Base-by-base conservation (phyloP, 495 filamentous ascomycete species). In the Chaetomidium leptoderma region DNA sequence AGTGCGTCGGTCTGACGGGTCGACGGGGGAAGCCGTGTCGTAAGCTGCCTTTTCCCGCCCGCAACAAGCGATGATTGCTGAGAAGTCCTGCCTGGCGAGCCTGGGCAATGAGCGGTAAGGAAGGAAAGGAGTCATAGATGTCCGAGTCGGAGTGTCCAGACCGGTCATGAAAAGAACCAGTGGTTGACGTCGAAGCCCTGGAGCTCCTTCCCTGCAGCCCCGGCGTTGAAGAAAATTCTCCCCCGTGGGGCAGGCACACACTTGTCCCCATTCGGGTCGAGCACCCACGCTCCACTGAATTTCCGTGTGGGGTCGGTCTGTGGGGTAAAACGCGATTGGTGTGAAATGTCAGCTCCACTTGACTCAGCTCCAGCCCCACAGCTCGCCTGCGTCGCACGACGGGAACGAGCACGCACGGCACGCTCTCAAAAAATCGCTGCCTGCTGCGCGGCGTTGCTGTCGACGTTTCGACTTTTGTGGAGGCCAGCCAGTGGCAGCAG, bases 221-320 rank as follows among this genome's bases (percentile, higher is more conserved):
- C n/a, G n/a, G n/a, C n/a, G n/a, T n/a, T n/a, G 35, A 26, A 54
- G 37, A 58, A 54, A 58, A 43, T 57, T 45, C 40, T 42, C 46
- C 59, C 43, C 59, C 53, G 59, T 61, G 59, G 59, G 59, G 59
- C 59, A 61, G 21, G 11, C 17, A 6, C 29, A 43, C 36, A 29
- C 52, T 56, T 55, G 58, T 16, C 57, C 47, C 21, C 0, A 39
- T 53, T 37, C 29, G 27, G 57, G 40, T 27, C 33, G 2, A 21
- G 17, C 9, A 40, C 39, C 36, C 32, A 45, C 44, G 49, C 35
- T 53, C 33, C 39, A 32, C 50, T n/a, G 36, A 57, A 44, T 36
- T 54, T 58, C 55, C 55, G 55, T 58, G 55, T 55, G 60, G 60
- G 60, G 32, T 6, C 11, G n/a, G 45, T 57, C 11, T 53, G 43